A percentile compares a stretch with the other conserved stretches of the same genome.
phyloP scores from a whole-genome alignment of 345 rosid species.

The Sisymbrium altissimum region DNA sequence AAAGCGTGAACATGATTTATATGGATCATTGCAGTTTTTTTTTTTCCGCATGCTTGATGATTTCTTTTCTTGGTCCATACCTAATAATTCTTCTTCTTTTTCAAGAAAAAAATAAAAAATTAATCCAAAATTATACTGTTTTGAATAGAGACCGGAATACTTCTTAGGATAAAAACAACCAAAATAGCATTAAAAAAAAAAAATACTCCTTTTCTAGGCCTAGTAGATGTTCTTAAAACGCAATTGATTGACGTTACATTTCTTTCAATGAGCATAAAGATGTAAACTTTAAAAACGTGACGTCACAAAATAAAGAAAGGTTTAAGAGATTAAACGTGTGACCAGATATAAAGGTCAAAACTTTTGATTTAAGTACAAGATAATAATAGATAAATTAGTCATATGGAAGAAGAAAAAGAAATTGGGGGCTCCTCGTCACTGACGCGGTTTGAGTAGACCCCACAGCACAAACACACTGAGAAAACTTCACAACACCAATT shows the following conservation, averaged over 20 bases:
- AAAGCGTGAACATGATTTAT: neutral
- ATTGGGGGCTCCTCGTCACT: slow-evolving; percentile 22
- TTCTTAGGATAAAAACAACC: neutral
- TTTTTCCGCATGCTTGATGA: slow-evolving; percentile 21
- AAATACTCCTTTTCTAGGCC: neutral
- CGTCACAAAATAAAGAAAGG: neutral
- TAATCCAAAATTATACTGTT: neutral
- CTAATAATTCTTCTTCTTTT: neutral
- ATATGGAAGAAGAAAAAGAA: neutral
- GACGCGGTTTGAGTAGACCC: slow-evolving; percentile 36
- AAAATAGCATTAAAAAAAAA: neutral
- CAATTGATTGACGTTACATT: neutral
- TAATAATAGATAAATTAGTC: too few relatives aligned
- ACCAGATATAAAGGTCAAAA: slow-evolving; percentile 1
- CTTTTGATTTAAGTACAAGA: neutral
- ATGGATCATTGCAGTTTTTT: slow-evolving; percentile 12
- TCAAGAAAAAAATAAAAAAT: too few relatives aligned
- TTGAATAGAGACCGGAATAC: neutral
- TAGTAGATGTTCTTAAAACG: too few relatives aligned
- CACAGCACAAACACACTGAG: slow-evolving; percentile 6
- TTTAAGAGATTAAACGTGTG: neutral
- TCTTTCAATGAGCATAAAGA: neutral
- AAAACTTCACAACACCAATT: slow-evolving; percentile 21
- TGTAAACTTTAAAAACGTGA: neutral
- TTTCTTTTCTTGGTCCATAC: slow-evolving; percentile 8